Conservation (phyloP, 2,329 filamentous ascomycete species). For the Sporothrix schenckii region DNA sequence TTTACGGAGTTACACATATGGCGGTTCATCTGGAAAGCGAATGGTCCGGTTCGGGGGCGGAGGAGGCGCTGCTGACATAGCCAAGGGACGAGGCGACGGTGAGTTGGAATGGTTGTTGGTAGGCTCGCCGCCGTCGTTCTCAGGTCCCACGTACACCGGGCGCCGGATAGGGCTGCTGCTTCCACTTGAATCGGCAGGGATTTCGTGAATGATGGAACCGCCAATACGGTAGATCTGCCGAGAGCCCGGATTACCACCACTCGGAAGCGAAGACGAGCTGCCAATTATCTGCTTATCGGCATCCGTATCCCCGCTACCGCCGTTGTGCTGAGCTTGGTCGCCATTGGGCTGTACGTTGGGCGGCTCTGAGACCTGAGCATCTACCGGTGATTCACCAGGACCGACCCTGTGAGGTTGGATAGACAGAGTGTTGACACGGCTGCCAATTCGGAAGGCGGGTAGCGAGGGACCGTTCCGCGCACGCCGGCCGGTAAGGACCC, state of each 20-base stretch:
- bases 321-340: background rate
- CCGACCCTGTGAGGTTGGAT: background rate
- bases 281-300: background rate
- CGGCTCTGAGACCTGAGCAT: background rate
- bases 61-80: background rate
- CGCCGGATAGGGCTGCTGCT: conserved; percentile 14
- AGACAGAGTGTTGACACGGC: conserved; percentile 40
- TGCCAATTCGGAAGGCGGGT: conserved; percentile 41
- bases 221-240: conserved; percentile 47
- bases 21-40: conserved; percentile 50
- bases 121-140: background rate
- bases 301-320: conserved; percentile 30
- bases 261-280: background rate
- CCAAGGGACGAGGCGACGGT: background rate
- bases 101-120: background rate
- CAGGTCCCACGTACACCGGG: background rate
- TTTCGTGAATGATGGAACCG: conserved; percentile 45
- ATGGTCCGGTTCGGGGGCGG: conserved; percentile 43
- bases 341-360: background rate
- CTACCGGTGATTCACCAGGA: background rate
- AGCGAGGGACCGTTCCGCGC: conserved; percentile 32
- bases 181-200: background rate
- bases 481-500: background rate
- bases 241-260: background rate
- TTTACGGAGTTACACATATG: background rate